A percentile compares a stretch with the other conserved stretches of the same genome.
Conservation (phyloP, 352 stramenopile species). For the Phytophthora multivora region DNA sequence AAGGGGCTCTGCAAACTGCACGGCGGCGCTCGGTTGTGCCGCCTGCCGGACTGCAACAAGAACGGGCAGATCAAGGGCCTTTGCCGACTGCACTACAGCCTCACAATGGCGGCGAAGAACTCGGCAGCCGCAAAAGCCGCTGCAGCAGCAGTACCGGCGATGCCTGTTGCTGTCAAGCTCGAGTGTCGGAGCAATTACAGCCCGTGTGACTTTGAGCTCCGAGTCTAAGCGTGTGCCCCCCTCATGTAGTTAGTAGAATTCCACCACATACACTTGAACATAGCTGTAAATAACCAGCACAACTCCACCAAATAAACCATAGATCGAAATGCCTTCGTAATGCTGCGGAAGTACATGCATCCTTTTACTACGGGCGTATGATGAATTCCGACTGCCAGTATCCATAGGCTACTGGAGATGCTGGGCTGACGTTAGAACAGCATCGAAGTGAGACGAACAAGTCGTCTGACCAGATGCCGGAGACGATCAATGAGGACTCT, state of each 20-base stretch:
- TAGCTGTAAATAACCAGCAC: conserved; percentile 37
- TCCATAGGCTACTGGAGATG: no score
- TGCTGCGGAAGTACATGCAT: no score
- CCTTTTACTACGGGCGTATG: no score
- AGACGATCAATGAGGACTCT: conserved; percentile 9
- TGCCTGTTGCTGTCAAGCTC: conserved; percentile 16
- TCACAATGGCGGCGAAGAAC: conserved; percentile 36
- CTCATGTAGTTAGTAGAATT: conserved; percentile 34
- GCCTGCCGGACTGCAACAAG: conserved; percentile 73
- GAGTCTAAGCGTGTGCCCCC: conserved; percentile 19
- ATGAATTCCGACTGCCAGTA: no score
- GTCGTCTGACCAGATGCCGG: neutral
- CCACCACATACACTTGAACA: conserved; percentile 18
- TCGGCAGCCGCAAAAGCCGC: conserved; percentile 13
- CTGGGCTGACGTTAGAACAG: neutral
- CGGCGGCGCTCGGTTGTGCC: conserved; percentile 76
- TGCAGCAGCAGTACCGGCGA: neutral
- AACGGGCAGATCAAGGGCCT: conserved; percentile 84
- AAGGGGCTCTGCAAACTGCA: conserved; percentile 86
- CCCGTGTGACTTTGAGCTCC: conserved; percentile 32
- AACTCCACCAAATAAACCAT: conserved; percentile 23
- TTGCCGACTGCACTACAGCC: conserved; percentile 73
- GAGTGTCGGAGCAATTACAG: conserved; percentile 17
- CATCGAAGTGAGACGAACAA: conserved; percentile 1
- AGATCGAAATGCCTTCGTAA: conserved; percentile 1